Percentiles rank a stretch among this genome's conserved stretches.
These are phyloP conservation scores for Aspergillus fumigatiaffinis DNA, from an alignment of 2,329 filamentous ascomycete species.

Conservation along the genomic window DNA sequence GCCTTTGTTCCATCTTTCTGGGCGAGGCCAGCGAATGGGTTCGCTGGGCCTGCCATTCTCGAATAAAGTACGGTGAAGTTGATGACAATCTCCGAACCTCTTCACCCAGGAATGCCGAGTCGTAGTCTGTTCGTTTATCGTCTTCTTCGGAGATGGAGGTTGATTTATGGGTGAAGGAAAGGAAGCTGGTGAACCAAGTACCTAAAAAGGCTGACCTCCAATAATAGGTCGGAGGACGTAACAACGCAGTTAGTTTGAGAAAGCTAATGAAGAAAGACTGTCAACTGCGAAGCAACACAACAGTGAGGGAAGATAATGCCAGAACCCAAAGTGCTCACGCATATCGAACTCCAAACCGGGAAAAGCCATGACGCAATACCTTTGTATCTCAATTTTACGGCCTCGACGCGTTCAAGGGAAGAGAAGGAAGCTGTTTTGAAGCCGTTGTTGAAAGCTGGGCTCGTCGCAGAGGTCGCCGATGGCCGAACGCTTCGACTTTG, in stretches of 20 bases:
- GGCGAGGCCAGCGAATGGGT: slow-evolving; percentile 23
- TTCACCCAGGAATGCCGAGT: neutral
- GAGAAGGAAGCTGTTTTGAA: neutral
- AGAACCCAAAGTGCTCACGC: neutral
- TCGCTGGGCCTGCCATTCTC: slow-evolving; percentile 30
- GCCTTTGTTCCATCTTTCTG: slow-evolving; percentile 24
- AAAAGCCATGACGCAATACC: neutral
- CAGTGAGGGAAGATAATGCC: neutral
- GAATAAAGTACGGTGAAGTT: slow-evolving; percentile 19
- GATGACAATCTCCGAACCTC: slow-evolving; percentile 15
- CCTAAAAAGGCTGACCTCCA: neutral
- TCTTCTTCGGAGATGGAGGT: neutral
- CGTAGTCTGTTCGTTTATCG: neutral
- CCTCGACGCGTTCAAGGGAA: neutral
- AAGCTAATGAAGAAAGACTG: neutral
- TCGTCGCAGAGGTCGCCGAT: neutral
- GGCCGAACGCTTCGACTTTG: neutral
- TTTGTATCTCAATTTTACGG: neutral
- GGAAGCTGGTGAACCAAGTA: neutral
- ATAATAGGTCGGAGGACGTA: neutral
- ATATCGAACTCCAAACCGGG: neutral
- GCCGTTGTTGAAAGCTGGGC: neutral
- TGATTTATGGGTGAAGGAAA: neutral
- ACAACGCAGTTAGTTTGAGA: neutral
- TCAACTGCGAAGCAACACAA: neutral